phyloP scores from a whole-genome alignment of 345 rosid genomes.

The Aegle marmelos region DNA sequence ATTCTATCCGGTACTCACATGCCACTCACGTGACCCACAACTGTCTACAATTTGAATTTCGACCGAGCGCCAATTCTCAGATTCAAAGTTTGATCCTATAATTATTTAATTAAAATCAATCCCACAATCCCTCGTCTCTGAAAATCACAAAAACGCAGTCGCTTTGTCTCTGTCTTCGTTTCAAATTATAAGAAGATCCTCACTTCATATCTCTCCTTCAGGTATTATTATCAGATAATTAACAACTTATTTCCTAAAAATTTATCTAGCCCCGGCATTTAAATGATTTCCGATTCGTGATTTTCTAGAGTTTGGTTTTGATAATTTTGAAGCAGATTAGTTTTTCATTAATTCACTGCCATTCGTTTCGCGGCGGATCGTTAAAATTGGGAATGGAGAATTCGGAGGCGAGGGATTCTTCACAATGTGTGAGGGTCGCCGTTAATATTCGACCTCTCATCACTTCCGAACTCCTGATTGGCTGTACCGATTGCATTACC shows the following conservation, averaged over 20 bases:
- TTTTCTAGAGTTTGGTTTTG: slow-evolving; percentile 1
- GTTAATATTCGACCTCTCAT: slow-evolving; percentile 88
- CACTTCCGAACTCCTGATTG: slow-evolving; percentile 79
- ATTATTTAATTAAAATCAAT: slow-evolving; percentile 13
- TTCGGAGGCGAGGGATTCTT: slow-evolving; percentile 41
- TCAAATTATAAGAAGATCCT: slow-evolving; percentile 19
- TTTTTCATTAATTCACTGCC: background rate
- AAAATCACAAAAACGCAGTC: slow-evolving; percentile 5
- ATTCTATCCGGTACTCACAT: slow-evolving; percentile 21
- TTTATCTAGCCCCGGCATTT: slow-evolving; percentile 4
- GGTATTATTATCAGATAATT: background rate
- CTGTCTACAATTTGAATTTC: slow-evolving; percentile 47
- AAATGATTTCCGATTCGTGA: background rate
- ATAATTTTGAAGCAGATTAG: background rate
- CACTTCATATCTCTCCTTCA: slow-evolving; percentile 8
- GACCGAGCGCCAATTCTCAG: slow-evolving; percentile 45
- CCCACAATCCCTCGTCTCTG: slow-evolving; percentile 10
- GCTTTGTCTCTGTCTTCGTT: slow-evolving; percentile 4
- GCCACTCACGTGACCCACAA: slow-evolving; percentile 28
- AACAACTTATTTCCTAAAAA: background rate
- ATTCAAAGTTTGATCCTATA: slow-evolving; percentile 16
- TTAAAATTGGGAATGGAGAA: slow-evolving; percentile 42
- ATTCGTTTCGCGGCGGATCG: background rate
- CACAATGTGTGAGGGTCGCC: slow-evolving; percentile 77
- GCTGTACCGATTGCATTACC: slow-evolving; percentile 88